Conservation (phyloP, 305 asterid species). For the Caryopteris hybrid region DNA sequence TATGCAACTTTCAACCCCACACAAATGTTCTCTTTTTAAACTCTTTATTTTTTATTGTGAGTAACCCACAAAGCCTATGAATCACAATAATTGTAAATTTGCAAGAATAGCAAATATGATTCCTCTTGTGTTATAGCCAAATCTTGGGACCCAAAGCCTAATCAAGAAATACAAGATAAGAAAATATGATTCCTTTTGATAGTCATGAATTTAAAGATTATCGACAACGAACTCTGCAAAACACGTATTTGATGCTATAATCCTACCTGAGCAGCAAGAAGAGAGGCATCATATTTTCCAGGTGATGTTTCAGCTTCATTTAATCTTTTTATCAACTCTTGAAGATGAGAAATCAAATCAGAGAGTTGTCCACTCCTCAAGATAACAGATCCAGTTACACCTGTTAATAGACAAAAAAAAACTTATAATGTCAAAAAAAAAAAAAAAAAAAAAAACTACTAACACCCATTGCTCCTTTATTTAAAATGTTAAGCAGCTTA, state of each 20-base stretch:
- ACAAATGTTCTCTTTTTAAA: neutral
- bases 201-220: slow-evolving; percentile 13
- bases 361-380: slow-evolving; percentile 71
- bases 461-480: neutral
- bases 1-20: neutral
- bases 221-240: slow-evolving; percentile 7
- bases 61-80: neutral
- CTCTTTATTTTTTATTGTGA: neutral
- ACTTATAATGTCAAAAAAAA: too few relatives aligned
- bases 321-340: slow-evolving; percentile 55
- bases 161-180: neutral
- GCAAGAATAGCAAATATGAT: neutral
- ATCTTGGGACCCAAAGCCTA: neutral
- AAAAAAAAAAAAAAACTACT: too few relatives aligned
- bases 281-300: slow-evolving; percentile 69
- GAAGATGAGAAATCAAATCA: slow-evolving; percentile 67
- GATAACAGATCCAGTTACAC: slow-evolving; percentile 72
- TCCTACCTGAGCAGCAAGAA: slow-evolving; percentile 69
- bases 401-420: slow-evolving; percentile 29
- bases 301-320: slow-evolving; percentile 76
- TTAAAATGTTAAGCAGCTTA: slow-evolving; percentile 3
- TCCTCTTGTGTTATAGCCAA: neutral
- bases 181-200: neutral
- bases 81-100: neutral
- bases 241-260: slow-evolving; percentile 1